A percentile compares a stretch with the other conserved stretches of the same genome.
phyloP scores from a whole-genome alignment of 345 rosid genomes.

The Acer negundo region DNA sequence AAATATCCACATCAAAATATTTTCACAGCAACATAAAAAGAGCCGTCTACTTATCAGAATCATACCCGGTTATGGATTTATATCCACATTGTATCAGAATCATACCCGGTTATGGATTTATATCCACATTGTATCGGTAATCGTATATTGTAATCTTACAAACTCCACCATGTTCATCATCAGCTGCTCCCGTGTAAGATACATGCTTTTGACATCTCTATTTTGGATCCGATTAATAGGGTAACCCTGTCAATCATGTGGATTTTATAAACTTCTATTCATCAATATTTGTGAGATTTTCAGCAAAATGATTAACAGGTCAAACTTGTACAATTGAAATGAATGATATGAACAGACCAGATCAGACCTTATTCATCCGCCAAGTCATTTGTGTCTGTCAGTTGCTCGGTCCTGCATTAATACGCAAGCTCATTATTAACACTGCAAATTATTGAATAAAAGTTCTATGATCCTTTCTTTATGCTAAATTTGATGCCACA shows the following conservation, averaged over 20 bases:
- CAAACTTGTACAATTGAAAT: neutral
- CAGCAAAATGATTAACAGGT: neutral
- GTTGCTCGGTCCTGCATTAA: constrained; percentile 50
- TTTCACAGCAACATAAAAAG: neutral
- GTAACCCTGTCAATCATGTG: neutral
- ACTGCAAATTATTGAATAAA: neutral
- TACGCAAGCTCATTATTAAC: neutral
- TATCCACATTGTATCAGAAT: neutral
- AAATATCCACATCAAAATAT: neutral
- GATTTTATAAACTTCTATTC: neutral
- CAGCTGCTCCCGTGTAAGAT: neutral
- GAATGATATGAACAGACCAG: constrained; percentile 1
- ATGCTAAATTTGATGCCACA: neutral
- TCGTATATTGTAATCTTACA: neutral
- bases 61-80: neutral
- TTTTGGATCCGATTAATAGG: neutral
- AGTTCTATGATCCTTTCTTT: neutral
- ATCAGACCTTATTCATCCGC: constrained; percentile 42
- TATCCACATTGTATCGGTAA: neutral
- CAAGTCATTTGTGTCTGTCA: constrained; percentile 38
- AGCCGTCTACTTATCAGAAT: neutral
- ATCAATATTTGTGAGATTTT: neutral
- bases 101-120: neutral
- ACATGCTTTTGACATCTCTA: constrained; percentile 1
- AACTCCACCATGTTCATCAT: neutral